A percentile compares a stretch with the other conserved stretches of the same genome.
phyloP scores from a whole-genome alignment of 352 stramenopile species.

The Pythium monospermum region DNA sequence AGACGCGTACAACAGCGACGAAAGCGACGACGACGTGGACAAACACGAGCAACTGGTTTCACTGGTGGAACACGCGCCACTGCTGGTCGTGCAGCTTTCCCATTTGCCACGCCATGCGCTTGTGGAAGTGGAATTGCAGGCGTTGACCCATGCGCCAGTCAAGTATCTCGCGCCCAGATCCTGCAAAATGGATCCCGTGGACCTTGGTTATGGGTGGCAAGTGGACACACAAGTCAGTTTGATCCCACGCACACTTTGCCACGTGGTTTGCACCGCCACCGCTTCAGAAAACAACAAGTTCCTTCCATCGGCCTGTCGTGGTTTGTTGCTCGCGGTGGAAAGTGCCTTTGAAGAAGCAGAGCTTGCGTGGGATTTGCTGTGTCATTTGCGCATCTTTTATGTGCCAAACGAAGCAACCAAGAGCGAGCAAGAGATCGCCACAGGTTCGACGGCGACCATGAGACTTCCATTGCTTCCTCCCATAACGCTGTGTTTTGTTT shows the following conservation, averaged over 20 bases:
- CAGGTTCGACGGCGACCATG: no score
- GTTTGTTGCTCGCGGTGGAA: constrained; percentile 29
- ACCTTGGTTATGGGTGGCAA: constrained; percentile 3
- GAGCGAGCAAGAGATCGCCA: constrained; percentile 45
- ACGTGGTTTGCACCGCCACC: constrained; percentile 33
- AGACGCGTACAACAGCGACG: constrained; percentile 52
- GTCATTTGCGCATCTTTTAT: constrained; percentile 75
- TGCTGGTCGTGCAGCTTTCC: constrained; percentile 66
- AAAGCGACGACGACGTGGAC: constrained; percentile 73
- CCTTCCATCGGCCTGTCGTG: constrained; percentile 19
- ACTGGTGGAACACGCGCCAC: constrained; percentile 41
- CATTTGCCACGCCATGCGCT: constrained; percentile 60
- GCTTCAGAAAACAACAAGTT: not conserved
- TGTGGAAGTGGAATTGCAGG: constrained; percentile 73
- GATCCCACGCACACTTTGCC: constrained; percentile 46
- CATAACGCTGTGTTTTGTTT: not conserved
- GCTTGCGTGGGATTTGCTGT: constrained; percentile 55
- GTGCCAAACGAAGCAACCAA: constrained; percentile 28
- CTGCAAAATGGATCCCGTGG: constrained; percentile 1
- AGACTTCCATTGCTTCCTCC: no score
- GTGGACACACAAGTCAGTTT: constrained; percentile 32
- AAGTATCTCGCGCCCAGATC: constrained; percentile 42
- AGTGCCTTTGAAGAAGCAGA: constrained; percentile 20
- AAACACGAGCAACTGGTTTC: constrained; percentile 40
- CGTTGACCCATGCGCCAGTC: constrained; percentile 57